A percentile compares a stretch with the other conserved stretches of the same genome.
These are phyloP conservation scores for Skeletonema tropicum DNA, from an alignment of 108 stramenopile species.

Conservation along the genomic window DNA sequence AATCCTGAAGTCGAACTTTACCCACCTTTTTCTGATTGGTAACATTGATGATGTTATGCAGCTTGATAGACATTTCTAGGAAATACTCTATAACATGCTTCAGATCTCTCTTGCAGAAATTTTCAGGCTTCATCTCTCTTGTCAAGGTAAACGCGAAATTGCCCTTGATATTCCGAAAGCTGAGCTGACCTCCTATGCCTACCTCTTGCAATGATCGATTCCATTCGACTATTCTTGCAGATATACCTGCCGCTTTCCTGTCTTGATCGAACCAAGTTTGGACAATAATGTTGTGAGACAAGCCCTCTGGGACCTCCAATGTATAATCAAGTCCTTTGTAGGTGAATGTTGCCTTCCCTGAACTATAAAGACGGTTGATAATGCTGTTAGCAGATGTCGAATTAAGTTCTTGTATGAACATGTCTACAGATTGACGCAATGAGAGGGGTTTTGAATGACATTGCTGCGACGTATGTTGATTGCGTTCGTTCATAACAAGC, in stretches of 20 bases:
- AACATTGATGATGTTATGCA: constrained; percentile 42
- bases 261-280: constrained; percentile 32
- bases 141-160: constrained; percentile 25
- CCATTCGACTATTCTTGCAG: constrained; percentile 32
- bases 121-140: constrained; percentile 20
- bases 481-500: neutral
- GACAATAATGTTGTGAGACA: constrained; percentile 12
- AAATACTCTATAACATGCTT: constrained; percentile 42
- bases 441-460: constrained; percentile 14
- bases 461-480: neutral
- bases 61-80: constrained; percentile 45
- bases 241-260: constrained; percentile 38
- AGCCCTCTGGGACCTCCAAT: constrained; percentile 35
- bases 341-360: constrained; percentile 25
- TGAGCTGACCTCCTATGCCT: constrained; percentile 28
- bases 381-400: constrained; percentile 13
- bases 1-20: constrained; percentile 36
- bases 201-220: constrained; percentile 34
- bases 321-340: constrained; percentile 36
- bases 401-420: constrained; percentile 42
- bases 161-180: constrained; percentile 30
- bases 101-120: constrained; percentile 27
- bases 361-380: constrained; percentile 24
- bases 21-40: constrained; percentile 28
- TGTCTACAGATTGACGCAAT: constrained; percentile 24